Conservation (phyloP, 257 asterid species). For the Cruciata laevipes region DNA sequence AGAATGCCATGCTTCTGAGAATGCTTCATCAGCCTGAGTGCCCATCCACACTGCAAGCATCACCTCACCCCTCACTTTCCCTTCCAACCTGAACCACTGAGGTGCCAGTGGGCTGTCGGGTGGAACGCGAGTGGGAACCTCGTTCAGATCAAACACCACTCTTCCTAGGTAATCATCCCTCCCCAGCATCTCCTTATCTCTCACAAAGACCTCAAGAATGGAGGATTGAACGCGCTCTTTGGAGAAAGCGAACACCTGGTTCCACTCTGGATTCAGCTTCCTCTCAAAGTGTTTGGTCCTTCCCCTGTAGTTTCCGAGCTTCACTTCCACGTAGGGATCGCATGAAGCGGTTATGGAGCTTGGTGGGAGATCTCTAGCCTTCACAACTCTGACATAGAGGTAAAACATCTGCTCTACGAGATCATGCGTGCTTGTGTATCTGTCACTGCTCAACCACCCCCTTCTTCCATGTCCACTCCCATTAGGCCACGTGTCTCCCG, state of each 20-base stretch:
- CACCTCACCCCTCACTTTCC: conserved; percentile 48
- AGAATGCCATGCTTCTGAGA: conserved; percentile 77
- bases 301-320: conserved; percentile 73
- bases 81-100: conserved; percentile 63
- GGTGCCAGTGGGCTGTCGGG: conserved; percentile 89
- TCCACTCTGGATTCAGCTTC: conserved; percentile 59
- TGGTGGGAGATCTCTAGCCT: conserved; percentile 57
- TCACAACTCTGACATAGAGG: conserved; percentile 64
- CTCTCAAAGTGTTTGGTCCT: conserved; percentile 44
- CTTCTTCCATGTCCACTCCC: conserved; percentile 22
- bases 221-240: conserved; percentile 66
- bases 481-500: conserved; percentile 45
- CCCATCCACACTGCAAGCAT: conserved; percentile 81
- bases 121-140: conserved; percentile 65
- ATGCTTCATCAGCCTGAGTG: conserved; percentile 73
- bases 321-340: conserved; percentile 68
- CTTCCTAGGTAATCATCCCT: conserved; percentile 53
- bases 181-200: conserved; percentile 54
- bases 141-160: conserved; percentile 56
- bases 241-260: conserved; percentile 72
- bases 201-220: conserved; percentile 50
- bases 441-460: conserved; percentile 52
- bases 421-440: conserved; percentile 45
- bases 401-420: conserved; percentile 72
- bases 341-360: conserved; percentile 30